Evolutionary conservation across 805 yeast species (phyloP).

Genomic region (Candida sanyiensis): DNA sequence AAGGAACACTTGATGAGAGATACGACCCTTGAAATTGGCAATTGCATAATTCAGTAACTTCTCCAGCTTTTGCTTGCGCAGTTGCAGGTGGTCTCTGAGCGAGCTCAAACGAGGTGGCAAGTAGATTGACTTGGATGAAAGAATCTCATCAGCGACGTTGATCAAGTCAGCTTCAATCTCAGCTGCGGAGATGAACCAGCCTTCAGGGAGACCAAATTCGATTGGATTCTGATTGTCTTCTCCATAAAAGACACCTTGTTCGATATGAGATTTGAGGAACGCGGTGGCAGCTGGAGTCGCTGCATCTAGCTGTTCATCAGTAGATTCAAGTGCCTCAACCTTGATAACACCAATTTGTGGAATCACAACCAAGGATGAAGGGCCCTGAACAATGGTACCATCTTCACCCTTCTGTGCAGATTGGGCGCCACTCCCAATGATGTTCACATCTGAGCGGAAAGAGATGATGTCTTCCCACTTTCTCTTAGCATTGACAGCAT

Average conservation of each 20-base stretch:
- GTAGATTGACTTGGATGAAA: slow-evolving; percentile 49
- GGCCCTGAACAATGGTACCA: slow-evolving; percentile 25
- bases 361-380: slow-evolving; percentile 46
- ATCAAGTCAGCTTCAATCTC: slow-evolving; percentile 49
- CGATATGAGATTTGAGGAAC: slow-evolving; percentile 66
- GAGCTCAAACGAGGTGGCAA: slow-evolving; percentile 50
- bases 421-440: slow-evolving; percentile 59
- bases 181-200: slow-evolving; percentile 37
- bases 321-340: slow-evolving; percentile 40
- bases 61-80: slow-evolving; percentile 41
- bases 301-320: slow-evolving; percentile 13
- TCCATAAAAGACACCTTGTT: slow-evolving; percentile 74
- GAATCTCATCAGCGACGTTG: slow-evolving; percentile 48
- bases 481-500: slow-evolving; percentile 30
- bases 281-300: slow-evolving; percentile 23
- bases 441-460: slow-evolving; percentile 44
- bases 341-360: slow-evolving; percentile 56
- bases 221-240: slow-evolving; percentile 38
- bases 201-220: slow-evolving; percentile 40
- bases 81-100: slow-evolving; percentile 43
- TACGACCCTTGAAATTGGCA: slow-evolving; percentile 37
- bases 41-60: slow-evolving; percentile 41
- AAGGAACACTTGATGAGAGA: slow-evolving; percentile 33
- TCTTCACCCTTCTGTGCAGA: slow-evolving; percentile 25
- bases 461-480: slow-evolving; percentile 81